Conservation (phyloP, 2,329 filamentous ascomycete species). For the Aureobasidium lini region DNA sequence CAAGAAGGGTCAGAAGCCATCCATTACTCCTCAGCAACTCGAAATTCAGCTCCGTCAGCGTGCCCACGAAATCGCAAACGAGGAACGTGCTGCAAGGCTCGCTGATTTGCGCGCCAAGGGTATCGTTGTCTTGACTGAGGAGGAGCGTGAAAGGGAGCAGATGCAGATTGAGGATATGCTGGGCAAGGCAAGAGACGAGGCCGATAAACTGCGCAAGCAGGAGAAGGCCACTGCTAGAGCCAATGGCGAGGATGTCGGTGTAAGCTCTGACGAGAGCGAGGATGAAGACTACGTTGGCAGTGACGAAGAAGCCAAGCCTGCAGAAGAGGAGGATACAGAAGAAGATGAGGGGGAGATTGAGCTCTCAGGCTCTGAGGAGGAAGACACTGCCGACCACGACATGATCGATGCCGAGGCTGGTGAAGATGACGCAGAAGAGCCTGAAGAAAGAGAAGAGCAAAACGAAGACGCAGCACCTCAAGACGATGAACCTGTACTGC, state of each 20-base stretch:
- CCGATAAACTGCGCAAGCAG: slow-evolving; percentile 65
- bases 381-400: slow-evolving; percentile 26
- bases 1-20: slow-evolving; percentile 51
- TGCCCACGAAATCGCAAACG: slow-evolving; percentile 70
- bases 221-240: slow-evolving; percentile 70
- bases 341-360: slow-evolving; percentile 23
- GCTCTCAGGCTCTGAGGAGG: slow-evolving; percentile 20
- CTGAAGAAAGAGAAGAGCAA: slow-evolving; percentile 13
- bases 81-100: slow-evolving; percentile 69
- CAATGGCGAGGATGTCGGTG: slow-evolving; percentile 41
- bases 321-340: slow-evolving; percentile 28
- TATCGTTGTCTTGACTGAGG: slow-evolving; percentile 71
- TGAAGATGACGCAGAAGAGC: slow-evolving; percentile 29
- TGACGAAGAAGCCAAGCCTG: slow-evolving; percentile 31
- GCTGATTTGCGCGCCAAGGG: slow-evolving; percentile 72
- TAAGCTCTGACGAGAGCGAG: slow-evolving; percentile 50
- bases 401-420: slow-evolving; percentile 24
- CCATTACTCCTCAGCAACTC: slow-evolving; percentile 63
- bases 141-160: slow-evolving; percentile 77
- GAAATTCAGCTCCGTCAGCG: slow-evolving; percentile 60
- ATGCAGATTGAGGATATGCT: slow-evolving; percentile 82
- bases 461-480: slow-evolving; percentile 17
- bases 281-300: slow-evolving; percentile 41
- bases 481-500: slow-evolving; percentile 20
- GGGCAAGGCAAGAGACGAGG: slow-evolving; percentile 74